phyloP scores from a whole-genome alignment of 805 yeast species.

The Yamadazyma ubonensis region DNA sequence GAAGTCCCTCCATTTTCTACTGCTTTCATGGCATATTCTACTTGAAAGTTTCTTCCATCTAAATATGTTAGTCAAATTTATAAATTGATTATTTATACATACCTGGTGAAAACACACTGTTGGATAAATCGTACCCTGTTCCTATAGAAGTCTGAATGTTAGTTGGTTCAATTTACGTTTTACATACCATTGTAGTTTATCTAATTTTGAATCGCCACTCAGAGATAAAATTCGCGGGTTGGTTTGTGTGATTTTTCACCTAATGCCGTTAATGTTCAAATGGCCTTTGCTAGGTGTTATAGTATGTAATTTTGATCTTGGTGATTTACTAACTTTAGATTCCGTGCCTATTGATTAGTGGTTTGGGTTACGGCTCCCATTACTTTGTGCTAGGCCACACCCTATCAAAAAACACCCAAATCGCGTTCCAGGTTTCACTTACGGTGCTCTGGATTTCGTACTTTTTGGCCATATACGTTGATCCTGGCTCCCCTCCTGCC shows the following conservation, averaged over 20 bases:
- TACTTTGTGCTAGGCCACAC: constrained; percentile 50
- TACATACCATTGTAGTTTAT: constrained; percentile 11
- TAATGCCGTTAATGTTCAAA: constrained; percentile 26
- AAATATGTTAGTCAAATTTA: constrained; percentile 46
- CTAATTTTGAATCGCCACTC: constrained; percentile 7
- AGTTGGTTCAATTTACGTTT: not conserved
- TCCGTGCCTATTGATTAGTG: constrained; percentile 59
- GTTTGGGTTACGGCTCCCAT: constrained; percentile 64
- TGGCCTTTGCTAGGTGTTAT: constrained; percentile 53
- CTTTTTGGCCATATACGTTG: constrained; percentile 57
- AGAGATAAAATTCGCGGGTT: not conserved
- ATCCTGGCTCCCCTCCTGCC: constrained; percentile 69
- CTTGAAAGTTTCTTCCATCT: constrained; percentile 95
- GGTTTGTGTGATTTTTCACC: constrained; percentile 7
- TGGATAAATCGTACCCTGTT: constrained; percentile 97
- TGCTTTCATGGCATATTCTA: constrained; percentile 95
- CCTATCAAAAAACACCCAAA: constrained; percentile 38
- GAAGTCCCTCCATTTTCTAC: constrained; percentile 97
- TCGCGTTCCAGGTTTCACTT: constrained; percentile 47
- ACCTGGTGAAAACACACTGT: constrained; percentile 84
- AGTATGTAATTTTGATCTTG: constrained; percentile 19
- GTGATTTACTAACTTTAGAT: constrained; percentile 36
- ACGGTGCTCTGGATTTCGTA: constrained; percentile 75
- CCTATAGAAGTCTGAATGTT: constrained; percentile 80
- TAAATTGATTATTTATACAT: constrained; percentile 20